Base-by-base conservation (phyloP, 371 early-diverging fungal genomes). In the Actinomucor elegans region DNA sequence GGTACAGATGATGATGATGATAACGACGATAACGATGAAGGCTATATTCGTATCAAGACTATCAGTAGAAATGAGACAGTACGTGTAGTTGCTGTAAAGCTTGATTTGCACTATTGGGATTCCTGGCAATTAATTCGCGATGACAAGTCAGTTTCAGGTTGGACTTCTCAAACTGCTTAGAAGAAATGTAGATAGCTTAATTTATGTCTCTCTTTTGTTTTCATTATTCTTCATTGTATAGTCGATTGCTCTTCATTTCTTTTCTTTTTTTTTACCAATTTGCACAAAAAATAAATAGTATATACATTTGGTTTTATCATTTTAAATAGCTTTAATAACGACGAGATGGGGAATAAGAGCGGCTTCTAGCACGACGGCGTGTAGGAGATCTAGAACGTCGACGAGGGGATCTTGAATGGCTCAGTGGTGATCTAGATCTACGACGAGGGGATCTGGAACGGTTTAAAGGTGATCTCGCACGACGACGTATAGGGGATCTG, bases 41-140 rank as follows among this genome's bases (percentile, higher is more conserved):
- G 66, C 2, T 88, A 88, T 59, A 77, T 89, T 41, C 81, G 88
- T 4, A 67, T 90, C 52, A 89, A 84, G 50, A 85, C 85, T 14
- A 74, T 86, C 28, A 80, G 81, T 31, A 64, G 83, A 21, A 75
- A 71, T 32, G 67, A 71, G 43, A 73, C 74, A 9, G 77, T 83
- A 0, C 72, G 79, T 17, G 84, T 90, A 5, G 75, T 81, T 37
- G 82, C 84, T 14, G 58, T 90, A 49, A 81, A 83, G 43, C 47
- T 88, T 5, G 89, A 89, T 64, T 65, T 73, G 27, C 88, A 87
- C 61, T 90, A 87, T 60, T 90, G 90, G 90, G 84, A 83, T 1
- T 76, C 87, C 0, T 87, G 87, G 77, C 79, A 85, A 59, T 66
- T 91, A 34, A 47, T 83, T 14, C 72, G 64, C 9, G 82, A 85